phyloP scores from a whole-genome alignment of 2,329 filamentous ascomycete species.

The Epichloe hybrida region DNA sequence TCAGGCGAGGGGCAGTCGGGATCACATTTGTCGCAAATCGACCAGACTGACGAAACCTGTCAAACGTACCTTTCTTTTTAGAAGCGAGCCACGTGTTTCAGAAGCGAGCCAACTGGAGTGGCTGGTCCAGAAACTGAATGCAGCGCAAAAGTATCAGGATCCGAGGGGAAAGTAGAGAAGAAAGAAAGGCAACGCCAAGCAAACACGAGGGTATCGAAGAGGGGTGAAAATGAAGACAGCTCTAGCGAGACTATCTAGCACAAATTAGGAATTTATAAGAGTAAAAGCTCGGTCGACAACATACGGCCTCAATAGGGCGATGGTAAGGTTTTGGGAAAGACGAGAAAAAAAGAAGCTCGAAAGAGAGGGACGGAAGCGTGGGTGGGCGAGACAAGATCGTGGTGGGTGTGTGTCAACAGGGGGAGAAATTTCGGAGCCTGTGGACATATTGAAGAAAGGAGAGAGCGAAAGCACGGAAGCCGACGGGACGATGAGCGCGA shows the following conservation, averaged over 20 bases:
- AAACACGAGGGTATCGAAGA: slow-evolving; percentile 9
- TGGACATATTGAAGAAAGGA: slow-evolving; percentile 7
- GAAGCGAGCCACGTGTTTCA: background rate
- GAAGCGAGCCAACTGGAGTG: background rate
- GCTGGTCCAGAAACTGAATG: background rate
- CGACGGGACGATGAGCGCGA: slow-evolving; percentile 6
- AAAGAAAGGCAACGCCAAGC: slow-evolving; percentile 7
- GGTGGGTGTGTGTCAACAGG: slow-evolving; percentile 5
- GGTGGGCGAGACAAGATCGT: slow-evolving; percentile 8
- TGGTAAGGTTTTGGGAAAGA: background rate
- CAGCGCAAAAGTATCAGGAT: slow-evolving; percentile 2
- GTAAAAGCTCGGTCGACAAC: background rate
- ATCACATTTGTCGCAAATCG: background rate
- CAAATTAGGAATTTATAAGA: background rate
- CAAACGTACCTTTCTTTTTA: background rate
- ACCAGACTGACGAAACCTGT: background rate
- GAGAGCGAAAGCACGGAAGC: slow-evolving; percentile 6
- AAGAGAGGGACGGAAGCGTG: slow-evolving; percentile 7
- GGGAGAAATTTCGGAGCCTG: slow-evolving; percentile 10
- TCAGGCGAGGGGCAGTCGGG: background rate
- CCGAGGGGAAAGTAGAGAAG: background rate
- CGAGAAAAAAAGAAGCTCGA: slow-evolving; percentile 3
- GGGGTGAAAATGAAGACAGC: background rate
- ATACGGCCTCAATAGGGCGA: slow-evolving; percentile 2
- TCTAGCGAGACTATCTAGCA: slow-evolving; percentile 2